Percentiles rank a stretch among this genome's conserved stretches.
Evolutionary conservation across 768 basidiomycete genomes (phyloP).

Genomic region (Panus rudis): DNA sequence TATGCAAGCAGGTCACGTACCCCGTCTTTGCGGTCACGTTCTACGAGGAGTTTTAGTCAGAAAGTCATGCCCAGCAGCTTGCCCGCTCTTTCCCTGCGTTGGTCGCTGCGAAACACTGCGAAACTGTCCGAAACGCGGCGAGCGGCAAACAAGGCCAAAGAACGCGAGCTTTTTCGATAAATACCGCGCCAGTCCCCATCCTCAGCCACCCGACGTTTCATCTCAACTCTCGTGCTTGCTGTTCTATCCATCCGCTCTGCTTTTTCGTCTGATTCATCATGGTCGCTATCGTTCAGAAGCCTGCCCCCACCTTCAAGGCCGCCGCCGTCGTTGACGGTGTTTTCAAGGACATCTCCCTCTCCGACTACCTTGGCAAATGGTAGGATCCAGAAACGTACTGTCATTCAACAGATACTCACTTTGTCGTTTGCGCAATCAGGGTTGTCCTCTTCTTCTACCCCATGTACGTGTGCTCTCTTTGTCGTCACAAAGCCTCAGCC

Average conservation of each 20-base stretch:
- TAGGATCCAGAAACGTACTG: slow-evolving; percentile 25
- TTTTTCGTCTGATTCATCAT: slow-evolving; percentile 10
- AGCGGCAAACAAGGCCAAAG: slow-evolving; percentile 17
- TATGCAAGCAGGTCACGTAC: no score
- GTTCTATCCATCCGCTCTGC: slow-evolving; percentile 1
- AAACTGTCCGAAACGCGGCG: not conserved
- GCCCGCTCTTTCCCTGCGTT: no score
- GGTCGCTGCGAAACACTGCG: no score
- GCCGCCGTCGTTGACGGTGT: slow-evolving; percentile 68
- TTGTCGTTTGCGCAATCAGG: slow-evolving; percentile 40
- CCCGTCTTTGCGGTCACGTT: no score
- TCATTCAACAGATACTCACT: slow-evolving; percentile 4
- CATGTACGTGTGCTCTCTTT: slow-evolving; percentile 47
- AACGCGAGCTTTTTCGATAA: slow-evolving; percentile 17
- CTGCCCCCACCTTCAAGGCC: slow-evolving; percentile 76
- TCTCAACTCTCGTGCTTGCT: not conserved
- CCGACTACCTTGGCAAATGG: slow-evolving; percentile 79
- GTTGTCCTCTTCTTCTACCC: slow-evolving; percentile 94
- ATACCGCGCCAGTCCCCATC: slow-evolving; percentile 6
- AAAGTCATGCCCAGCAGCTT: no score
- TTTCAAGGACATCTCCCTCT: slow-evolving; percentile 73
- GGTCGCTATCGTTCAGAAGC: slow-evolving; percentile 55
- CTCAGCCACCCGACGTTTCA: not conserved
- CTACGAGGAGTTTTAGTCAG: no score
- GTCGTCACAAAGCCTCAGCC: not conserved